These are phyloP conservation scores for Fusarium illudens DNA, from an alignment of 2,329 filamentous ascomycete genomes.

Conservation along the genomic window DNA sequence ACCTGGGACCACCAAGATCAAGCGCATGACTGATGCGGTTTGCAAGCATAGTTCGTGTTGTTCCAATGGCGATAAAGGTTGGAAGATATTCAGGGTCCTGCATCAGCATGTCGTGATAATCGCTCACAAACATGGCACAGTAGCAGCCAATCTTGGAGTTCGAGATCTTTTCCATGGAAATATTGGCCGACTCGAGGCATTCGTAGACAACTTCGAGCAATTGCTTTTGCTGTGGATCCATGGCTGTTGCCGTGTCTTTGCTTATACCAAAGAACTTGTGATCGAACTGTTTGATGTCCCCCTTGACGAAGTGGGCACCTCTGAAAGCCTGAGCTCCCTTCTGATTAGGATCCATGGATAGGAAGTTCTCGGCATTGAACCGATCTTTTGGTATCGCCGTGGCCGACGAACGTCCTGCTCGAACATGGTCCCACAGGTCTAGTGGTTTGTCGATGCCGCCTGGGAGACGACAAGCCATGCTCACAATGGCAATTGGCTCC, in stretches of 20 bases:
- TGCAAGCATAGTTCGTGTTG: slow-evolving; percentile 39
- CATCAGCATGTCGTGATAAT: slow-evolving; percentile 39
- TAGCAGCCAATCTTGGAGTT: slow-evolving; percentile 40
- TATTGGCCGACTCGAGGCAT: slow-evolving; percentile 37
- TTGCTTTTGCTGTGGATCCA: slow-evolving; percentile 39
- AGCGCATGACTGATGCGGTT: slow-evolving; percentile 39
- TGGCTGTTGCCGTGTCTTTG: slow-evolving; percentile 38
- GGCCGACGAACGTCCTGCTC: slow-evolving; percentile 32
- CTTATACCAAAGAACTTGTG: slow-evolving; percentile 41
- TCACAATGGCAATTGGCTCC: slow-evolving; percentile 37
- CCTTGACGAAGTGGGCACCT: slow-evolving; percentile 37
- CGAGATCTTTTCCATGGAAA: slow-evolving; percentile 35
- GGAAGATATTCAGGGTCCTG: slow-evolving; percentile 39
- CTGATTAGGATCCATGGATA: slow-evolving; percentile 37
- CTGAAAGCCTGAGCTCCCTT: slow-evolving; percentile 36
- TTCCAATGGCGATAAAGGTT: slow-evolving; percentile 40
- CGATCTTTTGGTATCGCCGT: slow-evolving; percentile 36
- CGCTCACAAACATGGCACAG: slow-evolving; percentile 38
- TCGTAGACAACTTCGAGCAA: slow-evolving; percentile 38
- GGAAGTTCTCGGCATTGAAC: slow-evolving; percentile 39
- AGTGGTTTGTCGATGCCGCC: slow-evolving; percentile 37
- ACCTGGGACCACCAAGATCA: slow-evolving; percentile 38
- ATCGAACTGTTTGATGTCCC: slow-evolving; percentile 39
- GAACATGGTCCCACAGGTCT: slow-evolving; percentile 38
- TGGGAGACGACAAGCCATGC: slow-evolving; percentile 39